Evolutionary conservation across 805 yeast species (phyloP).

Genomic region (Candida maltosa): DNA sequence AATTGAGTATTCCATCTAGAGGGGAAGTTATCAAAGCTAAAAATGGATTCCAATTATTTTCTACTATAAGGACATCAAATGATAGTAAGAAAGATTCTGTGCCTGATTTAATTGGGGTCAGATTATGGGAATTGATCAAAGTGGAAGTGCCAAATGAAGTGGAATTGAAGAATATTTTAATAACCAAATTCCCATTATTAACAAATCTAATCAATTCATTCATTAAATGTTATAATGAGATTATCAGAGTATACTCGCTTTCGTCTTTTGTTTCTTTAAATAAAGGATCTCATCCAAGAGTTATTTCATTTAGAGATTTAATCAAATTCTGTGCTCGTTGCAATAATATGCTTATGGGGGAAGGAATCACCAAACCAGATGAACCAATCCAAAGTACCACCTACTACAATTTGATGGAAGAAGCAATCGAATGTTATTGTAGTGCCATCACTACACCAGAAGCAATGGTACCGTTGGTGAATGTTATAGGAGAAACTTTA

Average conservation of each 20-base stretch:
- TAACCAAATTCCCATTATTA: constrained; percentile 59
- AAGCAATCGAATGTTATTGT: constrained; percentile 90
- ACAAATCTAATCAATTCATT: constrained; percentile 49
- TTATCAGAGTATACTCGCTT: constrained; percentile 51
- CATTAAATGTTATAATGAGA: constrained; percentile 56
- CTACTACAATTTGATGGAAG: constrained; percentile 80
- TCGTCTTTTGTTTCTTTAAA: constrained; percentile 61
- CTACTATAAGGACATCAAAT: constrained; percentile 63
- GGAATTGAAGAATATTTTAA: constrained; percentile 61
- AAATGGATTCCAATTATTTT: constrained; percentile 80
- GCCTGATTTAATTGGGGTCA: constrained; percentile 77
- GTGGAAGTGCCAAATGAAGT: constrained; percentile 53
- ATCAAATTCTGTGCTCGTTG: constrained; percentile 79
- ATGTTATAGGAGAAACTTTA: constrained; percentile 65
- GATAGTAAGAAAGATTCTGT: constrained; percentile 21
- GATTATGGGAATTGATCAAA: constrained; percentile 69
- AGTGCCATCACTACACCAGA: constrained; percentile 68
- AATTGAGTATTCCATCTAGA: constrained; percentile 83
- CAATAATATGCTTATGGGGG: constrained; percentile 44
- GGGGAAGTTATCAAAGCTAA: constrained; percentile 84
- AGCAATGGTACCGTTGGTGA: constrained; percentile 59
- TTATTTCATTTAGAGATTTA: constrained; percentile 74
- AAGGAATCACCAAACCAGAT: constrained; percentile 45
- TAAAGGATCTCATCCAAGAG: constrained; percentile 74
- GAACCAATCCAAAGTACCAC: constrained; percentile 58